Conservation (phyloP, 257 asterid species). For the Fraxinus pennsylvanica region DNA sequence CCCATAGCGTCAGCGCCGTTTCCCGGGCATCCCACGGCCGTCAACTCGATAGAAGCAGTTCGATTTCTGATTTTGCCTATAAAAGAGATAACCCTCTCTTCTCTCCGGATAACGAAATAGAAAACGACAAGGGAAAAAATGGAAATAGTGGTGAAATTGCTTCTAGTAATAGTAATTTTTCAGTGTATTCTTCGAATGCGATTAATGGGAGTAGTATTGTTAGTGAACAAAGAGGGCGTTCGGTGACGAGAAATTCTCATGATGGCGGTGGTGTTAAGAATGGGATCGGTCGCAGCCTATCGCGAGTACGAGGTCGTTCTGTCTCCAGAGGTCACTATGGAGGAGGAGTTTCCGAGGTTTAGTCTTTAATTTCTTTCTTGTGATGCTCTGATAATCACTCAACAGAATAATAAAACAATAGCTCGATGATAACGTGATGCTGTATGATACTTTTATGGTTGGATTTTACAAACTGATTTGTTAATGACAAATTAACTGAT, state of each 20-base stretch:
- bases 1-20: constrained; percentile 71
- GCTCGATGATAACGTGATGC: background rate
- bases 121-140: background rate
- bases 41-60: constrained; percentile 25
- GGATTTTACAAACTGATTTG: background rate
- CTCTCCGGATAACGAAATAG: constrained; percentile 36
- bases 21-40: constrained; percentile 43
- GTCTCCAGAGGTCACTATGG: constrained; percentile 45
- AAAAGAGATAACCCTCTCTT: constrained; percentile 83
- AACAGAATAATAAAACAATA: background rate
- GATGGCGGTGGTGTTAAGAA: constrained; percentile 30
- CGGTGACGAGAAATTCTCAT: constrained; percentile 45
- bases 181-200: constrained; percentile 14
- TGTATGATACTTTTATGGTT: background rate
- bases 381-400: background rate
- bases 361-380: constrained; percentile 6
- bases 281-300: constrained; percentile 83
- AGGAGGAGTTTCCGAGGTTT: constrained; percentile 55
- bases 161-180: constrained; percentile 5
- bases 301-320: constrained; percentile 64
- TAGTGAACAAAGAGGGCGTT: constrained; percentile 63
- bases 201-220: constrained; percentile 12
- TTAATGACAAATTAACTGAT: background rate
- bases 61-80: constrained; percentile 54
- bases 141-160: constrained; percentile 15